Evolutionary conservation across 1,139 yeast species (phyloP).

Genomic region (Pichia sp.): DNA sequence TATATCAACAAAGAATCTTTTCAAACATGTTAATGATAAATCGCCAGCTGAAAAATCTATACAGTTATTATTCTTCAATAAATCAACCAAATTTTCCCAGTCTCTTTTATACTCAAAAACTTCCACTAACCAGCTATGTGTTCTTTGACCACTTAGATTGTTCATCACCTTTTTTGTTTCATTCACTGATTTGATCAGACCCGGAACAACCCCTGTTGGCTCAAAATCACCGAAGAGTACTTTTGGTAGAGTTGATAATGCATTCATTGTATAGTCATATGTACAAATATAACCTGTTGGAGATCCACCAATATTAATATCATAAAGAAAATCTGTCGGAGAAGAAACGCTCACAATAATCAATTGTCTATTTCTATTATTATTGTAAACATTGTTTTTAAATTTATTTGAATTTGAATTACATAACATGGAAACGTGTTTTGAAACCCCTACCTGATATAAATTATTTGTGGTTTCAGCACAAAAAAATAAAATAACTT

Average conservation of each 20-base stretch:
- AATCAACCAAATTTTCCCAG: constrained; percentile 42
- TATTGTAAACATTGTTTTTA: not conserved
- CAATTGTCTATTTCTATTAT: constrained; percentile 47
- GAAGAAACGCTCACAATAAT: constrained; percentile 58
- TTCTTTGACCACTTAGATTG: constrained; percentile 27
- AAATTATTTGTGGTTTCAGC: constrained; percentile 60
- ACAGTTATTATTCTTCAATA: constrained; percentile 30
- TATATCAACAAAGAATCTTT: constrained; percentile 7
- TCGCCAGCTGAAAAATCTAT: constrained; percentile 6
- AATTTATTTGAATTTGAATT: constrained; percentile 23
- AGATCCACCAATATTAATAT: constrained; percentile 48
- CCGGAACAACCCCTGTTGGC: constrained; percentile 56
- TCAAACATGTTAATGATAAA: constrained; percentile 8
- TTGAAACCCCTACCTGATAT: constrained; percentile 62
- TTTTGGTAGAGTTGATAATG: constrained; percentile 44
- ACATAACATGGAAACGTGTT: constrained; percentile 37
- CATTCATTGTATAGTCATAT: constrained; percentile 55
- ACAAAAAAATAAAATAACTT: constrained; percentile 52
- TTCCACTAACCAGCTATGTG: constrained; percentile 50
- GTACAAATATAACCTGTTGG: constrained; percentile 56
- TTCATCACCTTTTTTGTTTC: constrained; percentile 4
- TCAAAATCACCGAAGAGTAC: constrained; percentile 51
- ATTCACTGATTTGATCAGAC: constrained; percentile 21
- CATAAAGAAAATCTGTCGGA: constrained; percentile 40
- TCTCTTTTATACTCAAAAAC: constrained; percentile 49